Evolutionary conservation across 1,139 yeast species (phyloP), one percentile per base, ranked within the genome.

Genomic region (Taphrina populina): DNA sequence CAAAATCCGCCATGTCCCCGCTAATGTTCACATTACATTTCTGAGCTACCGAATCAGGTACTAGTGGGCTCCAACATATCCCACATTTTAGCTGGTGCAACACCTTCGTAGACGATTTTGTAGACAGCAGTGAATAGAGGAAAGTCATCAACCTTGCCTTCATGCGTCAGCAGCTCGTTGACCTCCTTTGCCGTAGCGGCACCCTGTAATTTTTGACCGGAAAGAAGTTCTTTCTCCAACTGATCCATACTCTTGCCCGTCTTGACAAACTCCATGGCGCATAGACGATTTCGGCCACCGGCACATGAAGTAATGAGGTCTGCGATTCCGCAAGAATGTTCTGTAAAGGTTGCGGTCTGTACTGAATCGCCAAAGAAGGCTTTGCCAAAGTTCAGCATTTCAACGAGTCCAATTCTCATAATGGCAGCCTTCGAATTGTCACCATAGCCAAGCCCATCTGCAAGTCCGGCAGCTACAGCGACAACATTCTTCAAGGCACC

Each of bases 381-480:
- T 65, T 81, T 78, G 52, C 95, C 94, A 70, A 90, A 90, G 71
- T 79, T 80, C 69, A 88, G 84, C 73, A 83, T 87, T 74, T 90
- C 97, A 66, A 83, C 77, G 59, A 90, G 72, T 51, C 97, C 97
- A 64, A 94, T 82, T 74, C 97, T 82, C 90, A 88, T 88, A 65
- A 90, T 81, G 52, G 96, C 96, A 52, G 96, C 85, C 72, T 88
- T 87, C 64, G 97, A 96, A 69, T 90, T 90, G 73, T 88, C 95
- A 69, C 97, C 97, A 96, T 97, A 90, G 58, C 95, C 95, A 60
- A 84, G 78, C 64, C 96, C 96, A 72, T 87, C 95, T 60, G 88
- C 96, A 68, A 88, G 85, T 55, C 96, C 97, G 57, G 94, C 95
- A 58, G 94, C 88, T 66, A 87, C 77, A 53, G 96, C 96, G 63